A percentile compares a stretch with the other conserved stretches of the same genome.
Conservation (phyloP, 768 basidiomycete genomes). For the Tylopilus subfusipes region DNA sequence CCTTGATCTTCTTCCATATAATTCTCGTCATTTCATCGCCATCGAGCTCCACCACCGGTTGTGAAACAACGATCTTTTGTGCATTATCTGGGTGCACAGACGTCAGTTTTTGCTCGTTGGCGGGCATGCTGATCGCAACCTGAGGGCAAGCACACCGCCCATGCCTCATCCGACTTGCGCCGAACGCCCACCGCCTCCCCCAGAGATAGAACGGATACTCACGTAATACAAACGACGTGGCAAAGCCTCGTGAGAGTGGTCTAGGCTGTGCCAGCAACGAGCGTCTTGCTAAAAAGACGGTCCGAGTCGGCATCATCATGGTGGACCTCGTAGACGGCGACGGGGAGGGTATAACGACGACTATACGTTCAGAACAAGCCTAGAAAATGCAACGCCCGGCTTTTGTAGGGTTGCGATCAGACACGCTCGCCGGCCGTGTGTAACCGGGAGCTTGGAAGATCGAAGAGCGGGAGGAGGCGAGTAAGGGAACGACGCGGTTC, state of each 20-base stretch:
- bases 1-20: constrained; percentile 97
- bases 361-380: constrained; percentile 4
- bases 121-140: background rate
- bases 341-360: constrained; percentile 14
- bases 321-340: constrained; percentile 1
- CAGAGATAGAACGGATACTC: constrained; percentile 15
- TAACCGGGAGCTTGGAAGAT: constrained; percentile 13
- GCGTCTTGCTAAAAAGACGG: constrained; percentile 26
- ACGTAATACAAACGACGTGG: constrained; percentile 28
- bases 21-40: constrained; percentile 99
- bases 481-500: constrained; percentile 17
- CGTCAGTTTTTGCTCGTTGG: constrained; percentile 1
- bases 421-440: constrained; percentile 22
- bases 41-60: constrained; percentile 92
- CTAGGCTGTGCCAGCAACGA: constrained; percentile 22
- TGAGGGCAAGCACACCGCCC: no score
- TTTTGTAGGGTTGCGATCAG: constrained; percentile 23
- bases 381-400: constrained; percentile 2
- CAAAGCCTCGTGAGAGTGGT: constrained; percentile 26
- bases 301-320: constrained; percentile 22
- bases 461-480: background rate
- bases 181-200: background rate
- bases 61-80: constrained; percentile 72
- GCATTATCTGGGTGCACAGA: constrained; percentile 19
- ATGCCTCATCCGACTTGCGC: background rate